Base-by-base conservation (phyloP, 306 rosid species). In the Quercus bicolor region DNA sequence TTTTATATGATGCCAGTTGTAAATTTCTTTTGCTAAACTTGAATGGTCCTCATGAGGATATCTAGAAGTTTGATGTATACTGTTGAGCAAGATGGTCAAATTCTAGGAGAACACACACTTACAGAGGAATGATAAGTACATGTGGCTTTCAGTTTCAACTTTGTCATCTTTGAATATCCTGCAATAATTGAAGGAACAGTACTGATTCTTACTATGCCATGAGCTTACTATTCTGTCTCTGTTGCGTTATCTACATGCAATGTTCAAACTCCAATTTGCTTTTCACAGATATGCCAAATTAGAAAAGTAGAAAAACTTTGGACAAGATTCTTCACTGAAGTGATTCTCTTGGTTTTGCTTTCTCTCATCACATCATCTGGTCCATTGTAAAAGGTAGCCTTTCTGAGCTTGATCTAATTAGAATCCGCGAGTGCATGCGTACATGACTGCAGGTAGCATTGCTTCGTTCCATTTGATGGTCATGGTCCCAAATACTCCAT, bases 271-370 rank as follows among this genome's bases (percentile, higher is more conserved):
- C 6, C 20, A 64, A 19, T n/a, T 29, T 59, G 21, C 56, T 75
- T 8, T 51, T 5, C 29, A 72, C 21, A 29, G 40, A 20, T 37
- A 31, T 9, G 68, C 40, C 9, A 33, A 16, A 33, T 59, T 52
- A 26, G 6, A 31, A 4, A 56, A 56, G 79, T 29, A 60, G 52
- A 43, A 72, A 28, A 1, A 21, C 66, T 68, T 23, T 11, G 72
- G 48, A 21, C 76, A 26, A 84, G 52, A 24, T 68, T 78, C 55
- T 77, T 75, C 34, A 61, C 34, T 40, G 55, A 73, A 26, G 72
- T 15, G 43, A 71, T 56, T 20, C 43, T 56, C 68, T 80, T 20
- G 34, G 1, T 5, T 65, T 72, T 73, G 29, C 78, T 73, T 43
- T 10, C n/a, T 70, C 23, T 29, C 14, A 52, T 26, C 37, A 61